A percentile compares a stretch with the other conserved stretches of the same genome.
These are phyloP conservation scores for Carpinus viminea DNA, from an alignment of 306 rosid genomes.

Conservation along the genomic window DNA sequence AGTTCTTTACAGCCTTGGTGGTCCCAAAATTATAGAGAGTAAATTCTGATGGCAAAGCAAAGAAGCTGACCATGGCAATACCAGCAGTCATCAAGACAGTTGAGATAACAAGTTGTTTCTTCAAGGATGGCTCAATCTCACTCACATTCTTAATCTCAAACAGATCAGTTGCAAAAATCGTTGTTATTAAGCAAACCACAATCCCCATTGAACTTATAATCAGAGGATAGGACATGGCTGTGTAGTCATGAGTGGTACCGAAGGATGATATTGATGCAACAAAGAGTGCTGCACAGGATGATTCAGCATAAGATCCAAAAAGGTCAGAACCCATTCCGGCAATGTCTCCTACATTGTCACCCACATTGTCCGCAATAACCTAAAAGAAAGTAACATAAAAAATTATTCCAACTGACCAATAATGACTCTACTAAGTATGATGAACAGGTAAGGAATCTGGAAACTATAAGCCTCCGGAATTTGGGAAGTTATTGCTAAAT, in stretches of 20 bases:
- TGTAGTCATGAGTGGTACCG: conserved; percentile 52
- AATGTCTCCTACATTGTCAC: conserved; percentile 77
- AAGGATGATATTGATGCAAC: conserved; percentile 77
- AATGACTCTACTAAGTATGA: background rate
- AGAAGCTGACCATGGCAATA: conserved; percentile 50
- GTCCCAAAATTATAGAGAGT: conserved; percentile 59
- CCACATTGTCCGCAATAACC: conserved; percentile 81
- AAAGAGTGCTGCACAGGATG: conserved; percentile 73
- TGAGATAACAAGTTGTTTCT: conserved; percentile 63
- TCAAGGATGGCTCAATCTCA: conserved; percentile 60
- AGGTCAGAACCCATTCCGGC: conserved; percentile 82
- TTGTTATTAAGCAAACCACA: conserved; percentile 64
- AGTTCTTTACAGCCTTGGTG: conserved; percentile 57
- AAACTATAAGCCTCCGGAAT: background rate
- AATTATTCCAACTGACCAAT: background rate
- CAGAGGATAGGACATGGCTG: conserved; percentile 78
- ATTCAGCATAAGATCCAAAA: conserved; percentile 73
- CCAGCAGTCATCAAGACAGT: conserved; percentile 63
- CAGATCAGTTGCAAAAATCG: conserved; percentile 65
- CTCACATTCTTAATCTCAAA: conserved; percentile 49
- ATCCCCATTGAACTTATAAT: conserved; percentile 71
- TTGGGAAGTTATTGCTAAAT: background rate
- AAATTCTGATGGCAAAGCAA: conserved; percentile 71
- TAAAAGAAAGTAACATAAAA: conserved; percentile 25
- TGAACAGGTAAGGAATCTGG: background rate